Percentiles rank a stretch among this genome's conserved stretches.
phyloP scores from a whole-genome alignment of 2,329 filamentous ascomycete species.

The Pezicula carpinea region DNA sequence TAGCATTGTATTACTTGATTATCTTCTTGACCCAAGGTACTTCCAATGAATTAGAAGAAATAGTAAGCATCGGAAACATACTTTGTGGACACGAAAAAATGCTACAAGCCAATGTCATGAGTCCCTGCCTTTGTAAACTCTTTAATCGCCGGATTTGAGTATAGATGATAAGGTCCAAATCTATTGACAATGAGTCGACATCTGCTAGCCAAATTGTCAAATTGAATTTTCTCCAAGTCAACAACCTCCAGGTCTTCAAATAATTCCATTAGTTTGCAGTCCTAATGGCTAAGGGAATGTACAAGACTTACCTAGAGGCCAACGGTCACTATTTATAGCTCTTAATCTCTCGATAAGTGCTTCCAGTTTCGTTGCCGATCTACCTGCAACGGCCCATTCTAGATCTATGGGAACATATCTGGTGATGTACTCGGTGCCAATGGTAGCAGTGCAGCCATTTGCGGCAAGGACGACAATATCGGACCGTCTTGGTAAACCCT shows the following conservation, averaged over 20 bases:
- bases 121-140: constrained; percentile 61
- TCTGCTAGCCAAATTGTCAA: constrained; percentile 9
- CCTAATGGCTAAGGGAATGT: neutral
- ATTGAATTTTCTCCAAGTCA: constrained; percentile 3
- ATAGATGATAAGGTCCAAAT: constrained; percentile 58
- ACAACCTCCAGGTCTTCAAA: constrained; percentile 5
- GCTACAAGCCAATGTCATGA: constrained; percentile 60
- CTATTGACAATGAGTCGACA: constrained; percentile 56
- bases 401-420: constrained; percentile 53
- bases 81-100: neutral
- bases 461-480: constrained; percentile 61
- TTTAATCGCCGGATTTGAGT: constrained; percentile 60
- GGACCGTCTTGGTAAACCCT: constrained; percentile 46
- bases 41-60: constrained; percentile 6
- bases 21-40: constrained; percentile 10
- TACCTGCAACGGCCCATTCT: constrained; percentile 63
- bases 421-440: constrained; percentile 57
- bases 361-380: constrained; percentile 46
- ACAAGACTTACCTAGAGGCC: constrained; percentile 43
- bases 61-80: neutral
- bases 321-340: constrained; percentile 46
- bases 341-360: constrained; percentile 49
- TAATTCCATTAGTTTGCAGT: neutral
- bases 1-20: constrained; percentile 5
- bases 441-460: constrained; percentile 62